Evolutionary conservation across 129 eudicot genomes (phyloP), one percentile per base, ranked within the genome.

Genomic region (Flaveria bidentis): DNA sequence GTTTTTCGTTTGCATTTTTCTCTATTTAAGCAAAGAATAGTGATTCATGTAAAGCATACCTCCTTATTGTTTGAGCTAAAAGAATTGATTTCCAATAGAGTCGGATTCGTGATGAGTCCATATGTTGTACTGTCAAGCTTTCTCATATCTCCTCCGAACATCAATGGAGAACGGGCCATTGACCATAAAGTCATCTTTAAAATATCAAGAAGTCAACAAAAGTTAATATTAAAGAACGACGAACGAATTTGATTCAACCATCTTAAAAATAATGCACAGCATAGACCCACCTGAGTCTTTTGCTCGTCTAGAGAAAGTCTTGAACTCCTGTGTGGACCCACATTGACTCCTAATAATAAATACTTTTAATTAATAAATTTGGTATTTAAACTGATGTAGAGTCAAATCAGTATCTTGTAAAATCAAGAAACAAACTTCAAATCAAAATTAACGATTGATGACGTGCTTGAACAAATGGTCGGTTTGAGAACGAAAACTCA

Each of bases 71-170:
- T 85, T 56, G 96, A 84, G 87, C 99, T 95, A 71, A 84, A 95
- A 73, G 88, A 56, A 78, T 95, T 95, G 60, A 95, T 91, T 84
- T 95, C 92, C 80, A 91, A 60, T 39, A 95, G 68, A 42, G 82
- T 72, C n/a, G 99, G 99, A 60, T 95, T 88, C 6, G 97, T 88
- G 78, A 95, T 85, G 76, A 95, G 90, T 63, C 73, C 75, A 68
- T 84, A 81, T 52, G 99, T 95, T 22, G 79, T 28, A 11, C 75
- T 64, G 44, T 91, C 96, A 1, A 95, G 89, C 36, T 82, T 81
- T 82, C 99, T 86, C 97, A 95, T 80, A 85, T 95, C 99, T 64
- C 99, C 99, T 72, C 99, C 99, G 70, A 87, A 95, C 96, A 95
- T 95, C 49, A 95, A 87, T 20, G 99, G 99, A n/a, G 99, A 95